These are phyloP conservation scores for Stemphylium lycopersici DNA, from an alignment of 2,329 filamentous ascomycete genomes.

Conservation along the genomic window DNA sequence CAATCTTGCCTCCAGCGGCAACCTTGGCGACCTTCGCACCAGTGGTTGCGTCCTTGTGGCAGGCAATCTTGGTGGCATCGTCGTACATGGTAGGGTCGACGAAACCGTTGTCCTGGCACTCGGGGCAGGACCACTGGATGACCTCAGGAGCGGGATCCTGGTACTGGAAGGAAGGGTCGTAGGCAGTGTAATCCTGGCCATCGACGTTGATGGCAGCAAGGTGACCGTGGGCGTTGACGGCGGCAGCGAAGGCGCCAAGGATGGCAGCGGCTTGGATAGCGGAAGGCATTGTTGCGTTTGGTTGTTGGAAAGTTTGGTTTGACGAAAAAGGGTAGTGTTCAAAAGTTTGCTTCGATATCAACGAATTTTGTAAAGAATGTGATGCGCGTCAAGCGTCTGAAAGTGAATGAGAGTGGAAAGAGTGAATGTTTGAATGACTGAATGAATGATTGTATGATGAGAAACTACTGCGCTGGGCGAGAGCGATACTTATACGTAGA, in stretches of 20 bases:
- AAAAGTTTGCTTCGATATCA: conserved; percentile 31
- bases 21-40: conserved; percentile 60
- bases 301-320: conserved; percentile 9
- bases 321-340: conserved; percentile 17
- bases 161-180: conserved; percentile 51
- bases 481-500: conserved; percentile 22
- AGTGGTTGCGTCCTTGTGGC: conserved; percentile 63
- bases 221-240: conserved; percentile 54
- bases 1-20: conserved; percentile 63
- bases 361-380: conserved; percentile 33
- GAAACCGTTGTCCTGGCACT: conserved; percentile 60
- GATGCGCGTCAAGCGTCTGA: conserved; percentile 34
- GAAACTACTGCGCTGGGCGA: conserved; percentile 1
- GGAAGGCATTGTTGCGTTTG: conserved; percentile 35
- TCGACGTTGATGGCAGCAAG: conserved; percentile 53
- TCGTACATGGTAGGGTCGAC: conserved; percentile 57
- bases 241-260: conserved; percentile 43
- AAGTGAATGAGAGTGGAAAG: conserved; percentile 34
- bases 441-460: conserved; percentile 11
- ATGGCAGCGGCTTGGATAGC: conserved; percentile 40
- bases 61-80: conserved; percentile 60
- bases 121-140: conserved; percentile 62
- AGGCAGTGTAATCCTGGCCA: conserved; percentile 54
- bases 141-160: conserved; percentile 41
- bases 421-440: conserved; percentile 25